These are phyloP conservation scores for Huntiella moniliformis DNA, from an alignment of 2,329 filamentous ascomycete species.

Conservation along the genomic window DNA sequence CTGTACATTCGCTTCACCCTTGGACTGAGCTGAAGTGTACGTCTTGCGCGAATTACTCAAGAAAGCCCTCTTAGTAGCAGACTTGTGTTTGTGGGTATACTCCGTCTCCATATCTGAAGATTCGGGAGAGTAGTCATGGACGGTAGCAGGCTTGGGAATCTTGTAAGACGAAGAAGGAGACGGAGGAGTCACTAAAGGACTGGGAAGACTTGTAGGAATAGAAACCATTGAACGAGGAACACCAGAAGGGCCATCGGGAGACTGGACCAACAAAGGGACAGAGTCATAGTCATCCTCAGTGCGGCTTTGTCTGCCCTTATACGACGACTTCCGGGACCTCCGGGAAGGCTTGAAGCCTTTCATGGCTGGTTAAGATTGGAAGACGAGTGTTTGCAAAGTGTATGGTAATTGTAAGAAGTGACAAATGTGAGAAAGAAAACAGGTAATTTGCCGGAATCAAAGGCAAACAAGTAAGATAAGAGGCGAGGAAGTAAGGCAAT, in stretches of 20 bases:
- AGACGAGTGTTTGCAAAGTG: background rate
- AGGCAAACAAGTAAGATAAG: too few species aligned
- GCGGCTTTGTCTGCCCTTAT: background rate
- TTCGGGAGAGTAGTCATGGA: slow-evolving; percentile 6
- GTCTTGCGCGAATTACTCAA: slow-evolving; percentile 6
- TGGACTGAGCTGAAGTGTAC: slow-evolving; percentile 9
- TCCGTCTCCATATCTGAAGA: slow-evolving; percentile 7
- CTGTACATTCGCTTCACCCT: slow-evolving; percentile 9
- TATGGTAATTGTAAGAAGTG: background rate
- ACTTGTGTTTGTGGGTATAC: background rate
- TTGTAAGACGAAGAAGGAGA: background rate
- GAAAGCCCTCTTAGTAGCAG: background rate
- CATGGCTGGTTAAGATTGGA: slow-evolving; percentile 1
- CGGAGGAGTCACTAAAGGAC: background rate
- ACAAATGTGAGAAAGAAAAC: background rate
- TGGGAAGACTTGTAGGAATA: too few species aligned
- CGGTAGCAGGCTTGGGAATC: background rate
- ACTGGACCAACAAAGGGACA: slow-evolving; percentile 3
- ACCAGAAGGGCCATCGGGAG: background rate
- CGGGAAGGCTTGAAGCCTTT: slow-evolving; percentile 10
- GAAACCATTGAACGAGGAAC: background rate
- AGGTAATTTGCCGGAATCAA: too few species aligned
- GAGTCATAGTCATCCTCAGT: slow-evolving; percentile 5
- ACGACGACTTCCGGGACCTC: background rate
- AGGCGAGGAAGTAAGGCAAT: too few species aligned